phyloP scores from a whole-genome alignment of 768 basidiomycete genomes.

The Phylloporus rhodoxanthus region DNA sequence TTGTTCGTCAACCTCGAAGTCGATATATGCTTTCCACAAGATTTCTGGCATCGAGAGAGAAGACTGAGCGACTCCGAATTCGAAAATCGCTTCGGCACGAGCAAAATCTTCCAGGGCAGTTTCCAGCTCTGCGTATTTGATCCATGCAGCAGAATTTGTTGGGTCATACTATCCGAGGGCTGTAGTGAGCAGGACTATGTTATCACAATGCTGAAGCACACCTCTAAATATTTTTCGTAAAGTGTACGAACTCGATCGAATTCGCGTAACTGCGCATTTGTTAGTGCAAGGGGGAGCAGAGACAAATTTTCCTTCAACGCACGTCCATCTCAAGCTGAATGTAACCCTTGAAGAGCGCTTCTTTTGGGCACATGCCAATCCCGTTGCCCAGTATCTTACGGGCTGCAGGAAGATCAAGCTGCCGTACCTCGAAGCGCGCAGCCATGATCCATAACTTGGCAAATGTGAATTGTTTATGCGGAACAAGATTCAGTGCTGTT shows the following conservation, averaged over 20 bases:
- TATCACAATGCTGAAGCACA: conserved; percentile 26
- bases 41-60: conserved; percentile 93
- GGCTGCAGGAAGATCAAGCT: conserved; percentile 74
- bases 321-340: conserved; percentile 91
- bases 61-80: conserved; percentile 78
- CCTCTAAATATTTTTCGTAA: conserved; percentile 94
- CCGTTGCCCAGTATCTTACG: conserved; percentile 85
- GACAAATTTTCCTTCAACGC: conserved; percentile 19
- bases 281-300: conserved; percentile 5
- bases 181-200: not conserved
- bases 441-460: conserved; percentile 94
- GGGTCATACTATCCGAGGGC: conserved; percentile 61
- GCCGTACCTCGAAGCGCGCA: conserved; percentile 86
- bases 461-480: conserved; percentile 96
- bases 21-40: conserved; percentile 92
- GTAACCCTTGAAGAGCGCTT: conserved; percentile 92
- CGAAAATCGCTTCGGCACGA: conserved; percentile 90
- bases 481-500: conserved; percentile 81
- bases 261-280: conserved; percentile 64
- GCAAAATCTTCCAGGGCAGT: conserved; percentile 78
- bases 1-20: conserved; percentile 86
- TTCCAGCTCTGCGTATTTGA: conserved; percentile 92
- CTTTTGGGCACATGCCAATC: conserved; percentile 96
- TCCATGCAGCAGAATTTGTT: conserved; percentile 90
- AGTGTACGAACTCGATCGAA: conserved; percentile 89